A percentile compares a stretch with the other conserved stretches of the same genome.
Evolutionary conservation across 1,139 yeast species (phyloP).

Genomic region (Pichia sp.): DNA sequence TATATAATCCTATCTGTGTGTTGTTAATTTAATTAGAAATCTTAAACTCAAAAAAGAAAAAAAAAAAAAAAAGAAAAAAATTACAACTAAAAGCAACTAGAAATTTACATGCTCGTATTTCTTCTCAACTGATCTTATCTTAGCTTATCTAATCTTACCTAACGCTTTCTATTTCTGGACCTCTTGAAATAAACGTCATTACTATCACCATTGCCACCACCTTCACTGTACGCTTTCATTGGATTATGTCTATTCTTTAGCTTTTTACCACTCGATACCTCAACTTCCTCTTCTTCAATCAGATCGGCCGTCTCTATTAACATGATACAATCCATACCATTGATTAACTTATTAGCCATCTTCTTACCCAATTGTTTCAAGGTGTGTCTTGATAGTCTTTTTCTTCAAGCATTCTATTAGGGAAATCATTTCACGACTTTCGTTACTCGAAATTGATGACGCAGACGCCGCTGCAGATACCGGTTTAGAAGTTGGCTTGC

Average conservation of each 20-base stretch:
- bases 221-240: not conserved
- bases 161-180: too few species aligned
- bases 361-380: constrained; percentile 7
- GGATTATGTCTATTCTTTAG: too few species aligned
- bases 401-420: constrained; percentile 1
- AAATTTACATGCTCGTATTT: not conserved
- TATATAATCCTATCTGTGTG: not conserved
- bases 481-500: not conserved
- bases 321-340: constrained; percentile 6
- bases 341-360: not conserved
- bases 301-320: constrained; percentile 3
- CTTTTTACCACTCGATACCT: too few species aligned
- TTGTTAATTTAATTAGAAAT: not conserved
- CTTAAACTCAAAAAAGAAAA: not conserved
- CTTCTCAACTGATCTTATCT: not conserved
- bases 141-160: not conserved
- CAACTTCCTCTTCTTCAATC: not conserved
- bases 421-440: constrained; percentile 4
- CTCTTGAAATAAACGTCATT: not conserved
- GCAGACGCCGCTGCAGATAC: not conserved
- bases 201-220: not conserved
- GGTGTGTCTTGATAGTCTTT: constrained; percentile 5
- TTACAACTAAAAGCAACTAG: not conserved
- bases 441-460: not conserved
- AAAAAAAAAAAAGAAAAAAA: not conserved